phyloP scores from a whole-genome alignment of 352 stramenopile species.

The Pythium periplocum region DNA sequence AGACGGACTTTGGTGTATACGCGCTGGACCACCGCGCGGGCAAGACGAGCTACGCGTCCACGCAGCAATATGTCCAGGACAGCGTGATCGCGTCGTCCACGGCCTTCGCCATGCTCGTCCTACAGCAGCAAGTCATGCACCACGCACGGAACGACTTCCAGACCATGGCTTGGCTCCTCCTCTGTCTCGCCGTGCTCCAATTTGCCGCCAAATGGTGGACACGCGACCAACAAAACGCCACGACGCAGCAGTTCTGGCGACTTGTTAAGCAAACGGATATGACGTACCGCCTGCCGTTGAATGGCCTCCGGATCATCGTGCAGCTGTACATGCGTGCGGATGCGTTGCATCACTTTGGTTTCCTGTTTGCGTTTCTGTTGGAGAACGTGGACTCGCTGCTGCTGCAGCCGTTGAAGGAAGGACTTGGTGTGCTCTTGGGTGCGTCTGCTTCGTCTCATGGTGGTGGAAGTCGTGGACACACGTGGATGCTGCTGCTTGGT shows the following conservation, averaged over 20 bases:
- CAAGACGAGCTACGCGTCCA: conserved; percentile 2
- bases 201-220: conserved; percentile 16
- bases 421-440: conserved; percentile 1
- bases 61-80: conserved; percentile 18
- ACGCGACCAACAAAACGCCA: conserved; percentile 15
- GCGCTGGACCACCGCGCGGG: not conserved
- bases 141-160: conserved; percentile 23
- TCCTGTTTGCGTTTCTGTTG: conserved; percentile 68
- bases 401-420: conserved; percentile 37
- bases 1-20: conserved; percentile 6
- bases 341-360: conserved; percentile 61
- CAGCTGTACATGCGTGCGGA: conserved; percentile 42
- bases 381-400: conserved; percentile 43
- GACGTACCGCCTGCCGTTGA: conserved; percentile 20
- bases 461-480: conserved; percentile 4
- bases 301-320: conserved; percentile 32
- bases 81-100: conserved; percentile 14
- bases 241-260: conserved; percentile 18
- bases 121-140: conserved; percentile 26
- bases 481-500: conserved; percentile 31
- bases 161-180: conserved; percentile 22
- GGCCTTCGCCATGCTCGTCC: conserved; percentile 23
- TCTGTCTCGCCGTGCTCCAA: conserved; percentile 14
- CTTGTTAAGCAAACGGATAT: conserved; percentile 8
- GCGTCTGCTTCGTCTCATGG: not conserved